Evolutionary conservation across 495 filamentous ascomycete genomes (phyloP).

Genomic region (Penicillium macrosclerotiorum): DNA sequence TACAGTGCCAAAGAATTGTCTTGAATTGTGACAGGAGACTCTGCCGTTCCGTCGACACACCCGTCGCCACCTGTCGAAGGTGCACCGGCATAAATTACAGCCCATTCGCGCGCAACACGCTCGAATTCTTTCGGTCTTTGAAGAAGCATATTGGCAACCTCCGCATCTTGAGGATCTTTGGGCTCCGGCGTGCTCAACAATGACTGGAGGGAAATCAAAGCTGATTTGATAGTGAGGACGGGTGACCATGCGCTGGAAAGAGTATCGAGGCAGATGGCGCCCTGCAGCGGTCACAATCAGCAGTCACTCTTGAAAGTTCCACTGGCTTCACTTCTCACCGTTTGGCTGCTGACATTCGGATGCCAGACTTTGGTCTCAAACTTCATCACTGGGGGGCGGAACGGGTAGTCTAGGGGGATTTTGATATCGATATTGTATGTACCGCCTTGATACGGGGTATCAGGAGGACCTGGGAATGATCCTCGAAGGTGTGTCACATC

Average conservation of each 20-base stretch:
- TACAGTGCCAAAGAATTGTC: constrained; percentile 47
- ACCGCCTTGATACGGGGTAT: constrained; percentile 92
- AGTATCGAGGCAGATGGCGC: constrained; percentile 96
- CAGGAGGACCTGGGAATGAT: constrained; percentile 81
- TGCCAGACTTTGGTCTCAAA: constrained; percentile 98
- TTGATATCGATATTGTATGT: constrained; percentile 78
- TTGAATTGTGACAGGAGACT: constrained; percentile 23
- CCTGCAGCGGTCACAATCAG: constrained; percentile 47
- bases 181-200: constrained; percentile 92
- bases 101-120: constrained; percentile 85
- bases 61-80: constrained; percentile 54
- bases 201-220: constrained; percentile 87
- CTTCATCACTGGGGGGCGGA: constrained; percentile 87
- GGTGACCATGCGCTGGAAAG: constrained; percentile 89
- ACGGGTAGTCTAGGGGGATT: constrained; percentile 89
- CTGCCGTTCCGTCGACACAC: constrained; percentile 41
- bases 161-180: constrained; percentile 94
- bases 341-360: constrained; percentile 94
- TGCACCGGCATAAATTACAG: constrained; percentile 77
- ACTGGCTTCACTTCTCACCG: constrained; percentile 56
- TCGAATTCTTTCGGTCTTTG: constrained; percentile 74
- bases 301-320: not conserved
- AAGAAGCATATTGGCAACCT: constrained; percentile 90
- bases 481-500: constrained; percentile 85
- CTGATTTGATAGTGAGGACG: constrained; percentile 92